Evolutionary conservation across 768 basidiomycete species (phyloP).

Genomic region (Leucocoprinus leucothites): DNA sequence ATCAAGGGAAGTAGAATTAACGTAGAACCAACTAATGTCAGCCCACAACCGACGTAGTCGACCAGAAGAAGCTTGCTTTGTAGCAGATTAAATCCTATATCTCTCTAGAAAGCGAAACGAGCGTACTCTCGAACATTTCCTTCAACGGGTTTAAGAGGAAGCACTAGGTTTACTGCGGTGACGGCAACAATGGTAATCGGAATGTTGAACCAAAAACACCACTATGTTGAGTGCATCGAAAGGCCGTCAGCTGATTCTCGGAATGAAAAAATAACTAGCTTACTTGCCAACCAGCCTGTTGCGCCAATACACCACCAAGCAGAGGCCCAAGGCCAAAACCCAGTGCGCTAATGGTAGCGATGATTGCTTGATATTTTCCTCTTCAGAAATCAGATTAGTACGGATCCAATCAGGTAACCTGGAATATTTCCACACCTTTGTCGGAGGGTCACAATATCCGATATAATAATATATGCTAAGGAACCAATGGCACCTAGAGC

Average conservation of each 20-base stretch:
- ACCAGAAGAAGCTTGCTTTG: slow-evolving; percentile 59
- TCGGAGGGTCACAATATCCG: slow-evolving; percentile 70
- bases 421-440: slow-evolving; percentile 42
- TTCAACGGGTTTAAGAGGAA: slow-evolving; percentile 65
- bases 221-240: slow-evolving; percentile 30
- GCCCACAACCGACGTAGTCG: slow-evolving; percentile 57
- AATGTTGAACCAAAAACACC: slow-evolving; percentile 76
- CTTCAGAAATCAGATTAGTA: slow-evolving; percentile 23
- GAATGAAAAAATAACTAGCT: slow-evolving; percentile 10
- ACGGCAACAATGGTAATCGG: slow-evolving; percentile 55
- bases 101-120: background rate
- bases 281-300: slow-evolving; percentile 61
- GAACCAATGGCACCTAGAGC: slow-evolving; percentile 55
- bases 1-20: slow-evolving; percentile 68
- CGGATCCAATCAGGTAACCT: background rate
- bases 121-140: slow-evolving; percentile 53
- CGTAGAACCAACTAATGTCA: slow-evolving; percentile 60
- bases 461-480: slow-evolving; percentile 67
- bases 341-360: slow-evolving; percentile 51
- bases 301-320: slow-evolving; percentile 59
- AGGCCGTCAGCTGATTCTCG: background rate
- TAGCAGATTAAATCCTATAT: background rate
- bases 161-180: slow-evolving; percentile 53
- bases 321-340: slow-evolving; percentile 68
- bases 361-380: slow-evolving; percentile 78